phyloP scores from a whole-genome alignment of 1,139 yeast species.

The Suhomyces chickasaworum region DNA sequence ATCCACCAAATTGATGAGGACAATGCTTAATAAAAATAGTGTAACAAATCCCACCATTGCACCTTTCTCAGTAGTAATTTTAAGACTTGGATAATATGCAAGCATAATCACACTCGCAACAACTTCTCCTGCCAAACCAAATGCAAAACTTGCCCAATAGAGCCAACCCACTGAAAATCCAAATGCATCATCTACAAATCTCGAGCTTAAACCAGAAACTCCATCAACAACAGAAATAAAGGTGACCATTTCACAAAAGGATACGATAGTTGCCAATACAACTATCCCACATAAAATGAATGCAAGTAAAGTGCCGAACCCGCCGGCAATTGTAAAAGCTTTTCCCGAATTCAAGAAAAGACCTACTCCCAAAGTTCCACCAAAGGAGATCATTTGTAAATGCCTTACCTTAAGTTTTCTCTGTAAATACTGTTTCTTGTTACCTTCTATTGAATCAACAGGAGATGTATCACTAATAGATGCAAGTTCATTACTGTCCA shows the following conservation, averaged over 20 bases:
- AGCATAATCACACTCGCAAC: conserved; percentile 79
- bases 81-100: conserved; percentile 59
- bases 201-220: conserved; percentile 69
- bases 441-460: conserved; percentile 1
- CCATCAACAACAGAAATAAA: conserved; percentile 82
- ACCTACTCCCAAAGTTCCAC: conserved; percentile 87
- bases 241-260: conserved; percentile 87
- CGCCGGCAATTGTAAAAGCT: conserved; percentile 78
- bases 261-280: conserved; percentile 67
- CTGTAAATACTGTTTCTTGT: conserved; percentile 29
- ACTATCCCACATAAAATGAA: conserved; percentile 66
- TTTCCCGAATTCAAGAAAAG: conserved; percentile 75
- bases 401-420: conserved; percentile 70
- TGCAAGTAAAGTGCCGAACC: conserved; percentile 76
- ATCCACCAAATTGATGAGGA: conserved; percentile 61
- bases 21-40: conserved; percentile 51
- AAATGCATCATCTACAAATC: conserved; percentile 83
- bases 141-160: conserved; percentile 73
- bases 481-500: conserved; percentile 12
- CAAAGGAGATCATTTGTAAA: conserved; percentile 78
- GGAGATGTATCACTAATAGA: conserved; percentile 6
- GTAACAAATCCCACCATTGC: conserved; percentile 68
- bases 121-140: conserved; percentile 78
- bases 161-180: conserved; percentile 82
- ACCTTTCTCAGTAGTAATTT: conserved; percentile 48